Conservation (phyloP, 768 basidiomycete genomes). For the Russula foetens region DNA sequence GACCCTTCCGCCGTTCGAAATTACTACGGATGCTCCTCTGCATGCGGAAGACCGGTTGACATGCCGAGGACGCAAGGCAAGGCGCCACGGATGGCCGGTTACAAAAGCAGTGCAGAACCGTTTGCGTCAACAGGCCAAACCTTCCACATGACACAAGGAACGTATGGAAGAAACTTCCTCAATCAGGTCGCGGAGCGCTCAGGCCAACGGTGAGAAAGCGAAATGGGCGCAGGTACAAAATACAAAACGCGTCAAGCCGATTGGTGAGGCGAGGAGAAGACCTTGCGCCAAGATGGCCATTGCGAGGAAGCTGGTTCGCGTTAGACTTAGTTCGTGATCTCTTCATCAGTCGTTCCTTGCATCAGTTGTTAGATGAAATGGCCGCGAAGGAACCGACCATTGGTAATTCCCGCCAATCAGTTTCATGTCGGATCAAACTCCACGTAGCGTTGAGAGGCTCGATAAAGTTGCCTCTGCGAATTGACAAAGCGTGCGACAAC, state of each 20-base stretch:
- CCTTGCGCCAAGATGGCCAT: background rate
- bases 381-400: background rate
- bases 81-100: background rate
- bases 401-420: background rate
- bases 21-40: too few species aligned
- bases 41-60: too few species aligned
- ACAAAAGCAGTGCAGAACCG: background rate
- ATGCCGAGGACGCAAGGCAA: background rate
- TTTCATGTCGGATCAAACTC: background rate
- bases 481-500: background rate
- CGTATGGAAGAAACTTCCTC: background rate
- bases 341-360: background rate
- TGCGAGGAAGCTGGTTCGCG: background rate
- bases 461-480: background rate
- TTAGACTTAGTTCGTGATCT: background rate
- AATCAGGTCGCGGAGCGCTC: constrained; percentile 3
- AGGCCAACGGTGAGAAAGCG: background rate
- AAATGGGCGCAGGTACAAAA: background rate
- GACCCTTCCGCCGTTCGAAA: too few species aligned
- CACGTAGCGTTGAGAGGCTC: too few species aligned
- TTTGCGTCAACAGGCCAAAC: background rate
- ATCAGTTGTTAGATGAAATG: too few species aligned
- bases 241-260: background rate
- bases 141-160: constrained; percentile 3
- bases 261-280: too few species aligned